These are phyloP conservation scores for Candida michaelii DNA, from an alignment of 805 yeast genomes.

Conservation along the genomic window DNA sequence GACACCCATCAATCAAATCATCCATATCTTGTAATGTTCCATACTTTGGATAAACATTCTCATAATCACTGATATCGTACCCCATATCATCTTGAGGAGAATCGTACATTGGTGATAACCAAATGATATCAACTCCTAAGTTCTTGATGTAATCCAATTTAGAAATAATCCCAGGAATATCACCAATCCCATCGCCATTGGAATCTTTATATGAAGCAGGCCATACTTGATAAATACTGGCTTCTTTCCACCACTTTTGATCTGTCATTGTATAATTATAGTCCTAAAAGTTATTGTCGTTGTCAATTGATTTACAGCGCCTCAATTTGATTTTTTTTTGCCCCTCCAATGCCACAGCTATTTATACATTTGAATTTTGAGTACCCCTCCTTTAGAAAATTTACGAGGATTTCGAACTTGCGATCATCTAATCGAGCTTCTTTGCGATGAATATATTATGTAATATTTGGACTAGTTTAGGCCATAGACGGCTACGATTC, in stretches of 20 bases:
- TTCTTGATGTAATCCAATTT: conserved; percentile 51
- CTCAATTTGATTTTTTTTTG: neutral
- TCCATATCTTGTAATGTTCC: conserved; percentile 58
- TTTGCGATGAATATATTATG: neutral
- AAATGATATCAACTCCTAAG: conserved; percentile 52
- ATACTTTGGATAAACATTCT: conserved; percentile 49
- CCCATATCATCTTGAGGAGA: conserved; percentile 67
- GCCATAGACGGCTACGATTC: no score
- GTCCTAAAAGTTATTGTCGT: no score
- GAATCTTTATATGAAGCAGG: conserved; percentile 62
- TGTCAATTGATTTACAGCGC: neutral
- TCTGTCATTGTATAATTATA: conserved; percentile 5
- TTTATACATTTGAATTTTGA: neutral
- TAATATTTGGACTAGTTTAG: no score
- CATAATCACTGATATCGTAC: conserved; percentile 57
- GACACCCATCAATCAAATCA: conserved; percentile 44
- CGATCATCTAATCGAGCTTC: conserved; percentile 3
- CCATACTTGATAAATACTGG: conserved; percentile 57
- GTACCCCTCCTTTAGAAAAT: neutral
- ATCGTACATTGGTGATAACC: conserved; percentile 60
- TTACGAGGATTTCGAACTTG: conserved; percentile 1
- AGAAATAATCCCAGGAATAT: conserved; percentile 53
- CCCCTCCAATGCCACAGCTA: no score
- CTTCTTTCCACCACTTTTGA: conserved; percentile 55
- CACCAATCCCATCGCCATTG: conserved; percentile 61